Base-by-base conservation (phyloP, 441 rosid genomes). In the Erodium chrysanthum region DNA sequence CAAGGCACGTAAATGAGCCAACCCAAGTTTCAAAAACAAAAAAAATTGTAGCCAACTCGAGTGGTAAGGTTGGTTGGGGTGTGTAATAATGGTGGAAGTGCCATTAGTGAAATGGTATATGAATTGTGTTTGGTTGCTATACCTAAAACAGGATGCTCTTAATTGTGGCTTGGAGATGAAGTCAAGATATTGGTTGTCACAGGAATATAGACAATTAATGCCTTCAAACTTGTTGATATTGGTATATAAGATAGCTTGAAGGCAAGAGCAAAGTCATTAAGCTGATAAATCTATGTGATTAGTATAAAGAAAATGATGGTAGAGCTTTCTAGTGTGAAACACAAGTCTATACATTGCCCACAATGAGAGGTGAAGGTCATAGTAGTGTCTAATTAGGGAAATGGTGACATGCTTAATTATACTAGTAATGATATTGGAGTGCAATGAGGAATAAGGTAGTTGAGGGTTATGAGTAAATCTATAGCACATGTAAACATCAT, bases 231-330 rank as follows among this genome's bases (percentile, higher is more conserved):
- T 5, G 58, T 50, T 27, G 68, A 74, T 50, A 70, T 54, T 58
- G 52, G 67, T 70, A 64, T 75, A 74, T 61, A 70, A 46, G 48
- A 42, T 42, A 12, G 48, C 48, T 42, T 42, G n/a, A 10, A 42
- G 48, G 14, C 4, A 12, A 0, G 48, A 42, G 48, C 2, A 2
- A 42, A 42, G 48, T 12, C 48, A 42, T 40, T 40, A 33, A 33
- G 37, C 37, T 3, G 37, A 33, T 33, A 33, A 33, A 33, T 33
- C 37, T 33, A 37, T 37, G 46, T 40, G 46, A 40, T 40, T 40
- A 33, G 33, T 29, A 0, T 29, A 29, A 0, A 6, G 46, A 40
- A 40, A 40, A 7, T 40, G 46, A 40, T 8, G 46, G 12, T 40
- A 12, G 12, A 11, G 5, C 33, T 29, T 29, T 29, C 33, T 29